Conservation (phyloP, 2,329 filamentous ascomycete species). For the Alternaria sp. region DNA sequence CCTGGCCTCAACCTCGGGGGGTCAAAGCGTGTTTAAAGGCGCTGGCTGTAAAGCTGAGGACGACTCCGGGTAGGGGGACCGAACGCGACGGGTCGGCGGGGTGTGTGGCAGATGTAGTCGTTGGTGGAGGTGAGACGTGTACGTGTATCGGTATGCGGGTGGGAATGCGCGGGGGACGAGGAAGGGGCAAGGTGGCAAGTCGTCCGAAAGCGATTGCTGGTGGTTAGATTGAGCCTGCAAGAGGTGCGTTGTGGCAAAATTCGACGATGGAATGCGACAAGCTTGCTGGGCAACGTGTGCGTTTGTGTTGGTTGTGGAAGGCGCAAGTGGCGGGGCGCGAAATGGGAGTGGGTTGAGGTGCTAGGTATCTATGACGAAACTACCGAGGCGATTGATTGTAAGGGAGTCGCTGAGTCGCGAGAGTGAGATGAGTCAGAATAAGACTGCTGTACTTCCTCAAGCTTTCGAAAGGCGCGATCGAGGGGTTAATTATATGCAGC, state of each 20-base stretch:
- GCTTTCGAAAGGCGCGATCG: conserved; percentile 10
- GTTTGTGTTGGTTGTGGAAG: conserved; percentile 1
- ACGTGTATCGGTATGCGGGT: background rate
- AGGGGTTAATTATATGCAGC: conserved; percentile 17
- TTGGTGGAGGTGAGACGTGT: background rate
- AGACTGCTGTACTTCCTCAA: conserved; percentile 20
- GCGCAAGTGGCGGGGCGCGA: conserved; percentile 15
- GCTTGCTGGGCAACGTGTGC: background rate
- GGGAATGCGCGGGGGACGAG: conserved; percentile 1
- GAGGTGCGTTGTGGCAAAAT: background rate
- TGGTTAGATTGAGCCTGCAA: background rate
- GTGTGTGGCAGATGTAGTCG: conserved; percentile 17
- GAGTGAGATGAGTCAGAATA: conserved; percentile 12
- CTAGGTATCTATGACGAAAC: conserved; percentile 40
- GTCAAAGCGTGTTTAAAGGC: conserved; percentile 94
- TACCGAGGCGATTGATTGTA: conserved; percentile 34
- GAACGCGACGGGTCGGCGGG: conserved; percentile 33
- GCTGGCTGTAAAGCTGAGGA: conserved; percentile 58
- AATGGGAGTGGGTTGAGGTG: conserved; percentile 23
- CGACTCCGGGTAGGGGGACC: conserved; percentile 41
- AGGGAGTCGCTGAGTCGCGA: conserved; percentile 14
- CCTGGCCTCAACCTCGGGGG: conserved; percentile 88
- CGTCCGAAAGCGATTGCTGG: conserved; percentile 3
- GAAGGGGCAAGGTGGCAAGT: conserved; percentile 21
- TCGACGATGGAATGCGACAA: conserved; percentile 1